Evolutionary conservation across 805 yeast genomes (phyloP).

Genomic region (Blastobotrys terrestris): DNA sequence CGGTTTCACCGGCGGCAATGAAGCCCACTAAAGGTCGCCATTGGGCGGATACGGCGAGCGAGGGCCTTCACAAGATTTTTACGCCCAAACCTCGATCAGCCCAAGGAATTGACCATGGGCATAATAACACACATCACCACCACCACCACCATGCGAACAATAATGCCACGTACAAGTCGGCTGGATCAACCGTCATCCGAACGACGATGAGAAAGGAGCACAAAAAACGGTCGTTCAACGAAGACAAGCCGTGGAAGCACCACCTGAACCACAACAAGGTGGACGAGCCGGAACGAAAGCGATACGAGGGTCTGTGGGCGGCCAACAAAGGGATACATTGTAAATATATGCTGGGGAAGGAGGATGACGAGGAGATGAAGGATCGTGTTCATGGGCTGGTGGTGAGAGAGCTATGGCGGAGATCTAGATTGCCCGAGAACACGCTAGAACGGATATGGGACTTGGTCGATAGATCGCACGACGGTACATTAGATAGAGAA

Average conservation of each 20-base stretch:
- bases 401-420: constrained; percentile 71
- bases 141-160: background rate
- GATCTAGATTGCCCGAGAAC: constrained; percentile 66
- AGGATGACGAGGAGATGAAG: constrained; percentile 22
- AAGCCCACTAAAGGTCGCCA: background rate
- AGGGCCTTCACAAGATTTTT: background rate
- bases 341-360: constrained; percentile 14
- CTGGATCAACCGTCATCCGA: constrained; percentile 7
- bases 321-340: constrained; percentile 60
- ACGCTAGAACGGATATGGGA: constrained; percentile 60
- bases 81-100: background rate
- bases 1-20: background rate
- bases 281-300: constrained; percentile 58
- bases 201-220: constrained; percentile 35
- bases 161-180: background rate
- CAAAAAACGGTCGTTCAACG: constrained; percentile 53
- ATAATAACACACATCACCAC: background rate
- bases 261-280: constrained; percentile 53
- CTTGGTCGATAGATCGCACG: constrained; percentile 47
- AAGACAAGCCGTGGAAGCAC: constrained; percentile 90
- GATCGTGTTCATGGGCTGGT: constrained; percentile 50
- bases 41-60: background rate
- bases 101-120: background rate
- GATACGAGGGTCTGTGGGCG: constrained; percentile 94
- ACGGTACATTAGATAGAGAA: constrained; percentile 70